Evolutionary conservation across 495 filamentous ascomycete genomes (phyloP), one percentile per base, ranked within the genome.

Genomic region (Lasiosphaeria miniovina): DNA sequence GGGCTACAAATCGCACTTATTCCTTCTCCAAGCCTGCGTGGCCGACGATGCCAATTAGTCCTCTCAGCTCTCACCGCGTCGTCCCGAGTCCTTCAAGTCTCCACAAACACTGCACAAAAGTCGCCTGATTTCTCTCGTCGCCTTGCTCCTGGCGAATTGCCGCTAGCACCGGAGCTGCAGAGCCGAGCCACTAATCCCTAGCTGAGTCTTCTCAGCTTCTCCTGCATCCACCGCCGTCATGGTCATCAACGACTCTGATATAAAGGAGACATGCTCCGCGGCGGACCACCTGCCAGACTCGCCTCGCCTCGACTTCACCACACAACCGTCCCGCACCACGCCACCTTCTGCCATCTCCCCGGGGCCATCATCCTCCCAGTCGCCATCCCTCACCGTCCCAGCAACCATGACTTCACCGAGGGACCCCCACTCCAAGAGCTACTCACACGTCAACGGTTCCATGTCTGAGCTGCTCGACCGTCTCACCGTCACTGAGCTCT

Each of bases 391-490:
- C 38, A 14, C 38, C 11, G 1, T 46, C 7, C 6, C 43, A 11
- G 43, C 36, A 31, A 74, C 52, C 59, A 75, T 79, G 75, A 78
- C 77, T 53, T 76, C 75, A 1, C 72, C 77, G 14, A 31, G 54
- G 9, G 72, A 79, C 68, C 71, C 82, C 63, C 66, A 81, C 60
- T 62, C 64, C 58, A 70, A 66, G 58, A 55, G 46, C 60, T 80
- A 75, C 65, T 78, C 75, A n/a, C 83, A 85, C 65, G 80, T 82
- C 68, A 86, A 87, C 63, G 84, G 84, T 33, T 73, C 70, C 10
- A 64, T 71, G 31, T 65, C 71, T 46, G 73, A 84, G 10, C 63
- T 77, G 4, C 71, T 84, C 6, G 75, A 84, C 57, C 81, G 85
- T 14, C 74, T 81, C 31, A 78, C 80, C 59, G 72, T 87, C 40